Evolutionary conservation across 495 filamentous ascomycete species (phyloP), one percentile per base, ranked within the genome.

Genomic region (Friedmanniomyces simplex): DNA sequence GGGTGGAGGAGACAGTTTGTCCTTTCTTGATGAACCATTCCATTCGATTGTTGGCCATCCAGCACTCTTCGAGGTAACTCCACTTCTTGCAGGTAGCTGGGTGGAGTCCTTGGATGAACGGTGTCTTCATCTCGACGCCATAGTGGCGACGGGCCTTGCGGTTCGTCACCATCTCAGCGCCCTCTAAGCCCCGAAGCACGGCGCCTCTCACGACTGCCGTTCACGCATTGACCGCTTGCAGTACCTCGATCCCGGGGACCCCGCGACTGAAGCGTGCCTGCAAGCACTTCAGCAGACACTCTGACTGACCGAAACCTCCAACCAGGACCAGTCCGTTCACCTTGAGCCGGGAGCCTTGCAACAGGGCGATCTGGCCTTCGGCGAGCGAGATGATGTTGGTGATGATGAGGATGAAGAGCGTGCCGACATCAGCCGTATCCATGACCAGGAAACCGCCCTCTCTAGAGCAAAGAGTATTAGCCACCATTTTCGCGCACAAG

Each of bases 11-110:
- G 18, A 41, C 30, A 18, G 41, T 18, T 65, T 73, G 60, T 58
- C 83, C 82, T 73, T 83, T 85, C 11, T 79, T 77, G 68, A 85
- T 86, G 68, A 85, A 84, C 84, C 84, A 88, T 62, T 85, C 80
- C 84, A 88, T 87, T 47, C 84, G 74, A 68, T 87, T 82, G 51
- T 73, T 78, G 13, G 87, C 82, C 83, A 85, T 86, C 82, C 82
- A 88, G 25, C 83, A 66, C 67, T 86, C 83, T 82, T 84, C 86
- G 37, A 85, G 61, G 10, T 82, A 81, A 52, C 75, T 79, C 84
- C 84, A 88, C 59, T 86, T 86, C 34, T 82, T 67, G 60, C 87
- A 84, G 37, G 67, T 73, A 7, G 83, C 76, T n/a, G 75, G 74
- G 63, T 88, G 84, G 52, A 81, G 82, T 48, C 77, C 71, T 58